These are phyloP conservation scores for Whalleya microplaca DNA, from an alignment of 2,329 filamentous ascomycete species.

Conservation along the genomic window DNA sequence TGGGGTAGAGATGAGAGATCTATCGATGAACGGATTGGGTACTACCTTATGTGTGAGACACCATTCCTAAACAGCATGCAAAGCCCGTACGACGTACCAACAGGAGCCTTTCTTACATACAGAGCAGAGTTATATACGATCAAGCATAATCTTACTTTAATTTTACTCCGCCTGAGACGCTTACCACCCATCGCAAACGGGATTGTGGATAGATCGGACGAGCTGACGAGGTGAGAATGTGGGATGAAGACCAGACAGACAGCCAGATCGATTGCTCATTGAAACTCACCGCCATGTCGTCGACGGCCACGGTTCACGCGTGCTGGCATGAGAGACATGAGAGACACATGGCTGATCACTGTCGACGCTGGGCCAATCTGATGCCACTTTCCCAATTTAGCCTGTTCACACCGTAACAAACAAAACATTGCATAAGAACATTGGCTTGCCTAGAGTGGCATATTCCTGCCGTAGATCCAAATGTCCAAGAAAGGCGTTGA, in stretches of 20 bases:
- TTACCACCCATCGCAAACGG: not conserved
- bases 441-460: constrained; percentile 23
- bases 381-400: constrained; percentile 28
- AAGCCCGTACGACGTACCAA: constrained; percentile 1
- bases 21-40: too few relatives aligned
- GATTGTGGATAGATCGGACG: not conserved
- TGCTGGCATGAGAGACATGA: not conserved
- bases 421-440: constrained; percentile 17
- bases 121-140: not conserved
- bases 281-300: constrained; percentile 35
- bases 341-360: constrained; percentile 22
- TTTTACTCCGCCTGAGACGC: not conserved
- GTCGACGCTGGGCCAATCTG: constrained; percentile 18
- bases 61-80: constrained; percentile 8
- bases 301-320: constrained; percentile 13
- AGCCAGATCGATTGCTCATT: constrained; percentile 9
- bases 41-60: constrained; percentile 1
- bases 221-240: constrained; percentile 4
- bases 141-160: not conserved
- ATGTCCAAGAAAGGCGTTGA: too few relatives aligned
- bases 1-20: too few relatives aligned
- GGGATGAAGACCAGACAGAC: constrained; percentile 5
- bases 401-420: constrained; percentile 29
- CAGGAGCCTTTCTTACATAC: not conserved
- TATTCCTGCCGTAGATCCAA: not conserved